Conservation (phyloP, 1,284 basidiomycete species). For the Puccinia coronata region DNA sequence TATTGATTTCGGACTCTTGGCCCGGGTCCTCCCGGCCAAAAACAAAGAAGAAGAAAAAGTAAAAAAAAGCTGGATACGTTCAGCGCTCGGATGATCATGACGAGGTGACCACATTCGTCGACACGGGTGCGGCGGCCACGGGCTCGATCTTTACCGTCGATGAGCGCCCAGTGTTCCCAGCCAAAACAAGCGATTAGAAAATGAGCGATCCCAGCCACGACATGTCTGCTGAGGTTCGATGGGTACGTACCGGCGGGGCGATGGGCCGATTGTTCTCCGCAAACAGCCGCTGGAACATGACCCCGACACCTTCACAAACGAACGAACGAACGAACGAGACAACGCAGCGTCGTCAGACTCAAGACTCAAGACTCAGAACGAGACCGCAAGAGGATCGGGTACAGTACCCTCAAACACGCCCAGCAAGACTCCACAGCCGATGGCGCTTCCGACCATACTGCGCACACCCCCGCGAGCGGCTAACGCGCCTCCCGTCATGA, state of each 20-base stretch:
- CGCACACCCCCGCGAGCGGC: constrained; percentile 93
- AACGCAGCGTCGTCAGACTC: not conserved
- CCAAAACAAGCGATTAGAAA: too few relatives aligned
- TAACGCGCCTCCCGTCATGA: constrained; percentile 94
- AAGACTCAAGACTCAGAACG: too few relatives aligned
- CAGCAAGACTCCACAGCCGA: constrained; percentile 93
- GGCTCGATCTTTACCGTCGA: constrained; percentile 24
- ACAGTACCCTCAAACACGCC: constrained; percentile 68
- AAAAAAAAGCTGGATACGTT: too few relatives aligned
- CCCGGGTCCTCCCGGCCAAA: too few relatives aligned
- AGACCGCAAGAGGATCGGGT: not conserved
- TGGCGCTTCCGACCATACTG: constrained; percentile 82
- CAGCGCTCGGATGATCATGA: constrained; percentile 7
- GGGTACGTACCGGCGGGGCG: constrained; percentile 35
- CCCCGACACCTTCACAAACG: constrained; percentile 70
- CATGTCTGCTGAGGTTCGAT: not conserved
- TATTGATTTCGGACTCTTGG: too few relatives aligned
- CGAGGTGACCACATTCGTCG: constrained; percentile 18
- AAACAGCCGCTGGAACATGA: constrained; percentile 78
- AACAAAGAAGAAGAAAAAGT: too few relatives aligned
- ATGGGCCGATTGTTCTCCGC: constrained; percentile 73
- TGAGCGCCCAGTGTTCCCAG: too few relatives aligned
- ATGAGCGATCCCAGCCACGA: too few relatives aligned
- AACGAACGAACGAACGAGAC: not conserved
- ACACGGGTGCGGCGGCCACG: not conserved